Percentiles rank a stretch among this genome's conserved stretches.
These are phyloP conservation scores for Pseudogymnoascus sp. DNA, from an alignment of 2,329 filamentous ascomycete species.

Conservation along the genomic window DNA sequence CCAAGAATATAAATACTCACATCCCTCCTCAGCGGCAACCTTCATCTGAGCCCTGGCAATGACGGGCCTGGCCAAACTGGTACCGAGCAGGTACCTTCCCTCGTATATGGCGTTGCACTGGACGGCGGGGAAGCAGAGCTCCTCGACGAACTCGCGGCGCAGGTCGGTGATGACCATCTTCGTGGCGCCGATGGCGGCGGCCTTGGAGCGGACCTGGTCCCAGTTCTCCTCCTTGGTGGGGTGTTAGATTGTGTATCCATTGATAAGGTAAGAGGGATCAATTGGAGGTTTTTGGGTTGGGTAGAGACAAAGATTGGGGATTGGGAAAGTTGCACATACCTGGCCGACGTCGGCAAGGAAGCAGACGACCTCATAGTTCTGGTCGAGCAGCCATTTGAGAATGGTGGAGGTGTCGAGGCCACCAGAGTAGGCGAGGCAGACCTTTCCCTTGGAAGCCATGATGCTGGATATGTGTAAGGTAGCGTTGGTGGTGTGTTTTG, in stretches of 20 bases:
- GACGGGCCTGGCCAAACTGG: slow-evolving; percentile 59
- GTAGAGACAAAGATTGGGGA: not conserved
- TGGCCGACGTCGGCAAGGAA: slow-evolving; percentile 66
- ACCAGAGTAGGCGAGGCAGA: slow-evolving; percentile 37
- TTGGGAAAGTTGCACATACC: slow-evolving; percentile 36
- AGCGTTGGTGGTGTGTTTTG: not conserved
- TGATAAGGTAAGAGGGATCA: not conserved
- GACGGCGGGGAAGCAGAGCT: slow-evolving; percentile 72
- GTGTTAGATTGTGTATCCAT: not conserved
- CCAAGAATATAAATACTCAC: slow-evolving; percentile 29
- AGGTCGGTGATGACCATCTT: slow-evolving; percentile 49
- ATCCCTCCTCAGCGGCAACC: slow-evolving; percentile 56
- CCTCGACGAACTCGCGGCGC: slow-evolving; percentile 67
- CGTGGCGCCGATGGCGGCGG: slow-evolving; percentile 37
- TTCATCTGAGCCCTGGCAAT: slow-evolving; percentile 61
- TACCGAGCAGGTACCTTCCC: slow-evolving; percentile 56
- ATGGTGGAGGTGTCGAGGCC: slow-evolving; percentile 40
- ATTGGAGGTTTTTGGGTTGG: not conserved
- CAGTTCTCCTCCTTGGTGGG: slow-evolving; percentile 22
- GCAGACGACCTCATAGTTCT: slow-evolving; percentile 40
- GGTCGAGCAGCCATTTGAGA: slow-evolving; percentile 39
- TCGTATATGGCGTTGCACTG: slow-evolving; percentile 67
- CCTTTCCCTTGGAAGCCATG: slow-evolving; percentile 22
- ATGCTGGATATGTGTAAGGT: not conserved
- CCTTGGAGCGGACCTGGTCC: slow-evolving; percentile 65